Evolutionary conservation across 352 stramenopile species (phyloP).

Genomic region (Phytophthora pluvialis): DNA sequence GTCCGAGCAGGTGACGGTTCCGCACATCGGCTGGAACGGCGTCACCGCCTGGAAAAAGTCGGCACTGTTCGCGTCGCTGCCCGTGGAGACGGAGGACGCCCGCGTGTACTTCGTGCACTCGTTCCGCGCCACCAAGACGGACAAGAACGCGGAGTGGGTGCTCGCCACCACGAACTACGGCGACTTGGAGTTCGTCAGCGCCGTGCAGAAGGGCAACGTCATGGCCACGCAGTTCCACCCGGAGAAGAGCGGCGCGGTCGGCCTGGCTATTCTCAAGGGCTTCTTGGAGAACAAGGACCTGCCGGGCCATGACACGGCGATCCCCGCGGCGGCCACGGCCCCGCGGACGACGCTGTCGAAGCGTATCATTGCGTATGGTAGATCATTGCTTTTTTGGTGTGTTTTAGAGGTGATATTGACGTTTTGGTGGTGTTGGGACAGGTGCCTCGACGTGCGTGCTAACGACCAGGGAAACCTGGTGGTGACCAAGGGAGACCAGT

Average conservation of each 20-base stretch:
- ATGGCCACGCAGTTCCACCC: conserved; percentile 99
- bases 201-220: conserved; percentile 95
- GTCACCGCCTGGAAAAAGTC: conserved; percentile 91
- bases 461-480: conserved; percentile 98
- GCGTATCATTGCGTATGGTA: conserved; percentile 92
- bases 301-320: conserved; percentile 50
- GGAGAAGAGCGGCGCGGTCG: conserved; percentile 95
- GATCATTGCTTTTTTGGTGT: not conserved
- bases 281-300: conserved; percentile 91
- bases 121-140: conserved; percentile 84
- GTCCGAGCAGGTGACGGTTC: conserved; percentile 83
- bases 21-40: conserved; percentile 99
- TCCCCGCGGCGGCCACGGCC: conserved; percentile 36
- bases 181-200: conserved; percentile 91
- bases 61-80: conserved; percentile 61
- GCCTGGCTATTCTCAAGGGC: conserved; percentile 92
- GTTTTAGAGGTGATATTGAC: conserved; percentile 16
- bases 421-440: conserved; percentile 20
- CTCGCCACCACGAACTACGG: conserved; percentile 96
- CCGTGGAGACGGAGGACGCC: conserved; percentile 40
- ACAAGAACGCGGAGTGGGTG: conserved; percentile 92
- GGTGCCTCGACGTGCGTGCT: conserved; percentile 95
- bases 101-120: conserved; percentile 99
- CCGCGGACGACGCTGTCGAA: conserved; percentile 90
- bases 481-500: conserved; percentile 99